Percentiles rank a stretch among this genome's conserved stretches.
phyloP scores from a whole-genome alignment of 495 filamentous ascomycete genomes.

The Entonaema liquescens region DNA sequence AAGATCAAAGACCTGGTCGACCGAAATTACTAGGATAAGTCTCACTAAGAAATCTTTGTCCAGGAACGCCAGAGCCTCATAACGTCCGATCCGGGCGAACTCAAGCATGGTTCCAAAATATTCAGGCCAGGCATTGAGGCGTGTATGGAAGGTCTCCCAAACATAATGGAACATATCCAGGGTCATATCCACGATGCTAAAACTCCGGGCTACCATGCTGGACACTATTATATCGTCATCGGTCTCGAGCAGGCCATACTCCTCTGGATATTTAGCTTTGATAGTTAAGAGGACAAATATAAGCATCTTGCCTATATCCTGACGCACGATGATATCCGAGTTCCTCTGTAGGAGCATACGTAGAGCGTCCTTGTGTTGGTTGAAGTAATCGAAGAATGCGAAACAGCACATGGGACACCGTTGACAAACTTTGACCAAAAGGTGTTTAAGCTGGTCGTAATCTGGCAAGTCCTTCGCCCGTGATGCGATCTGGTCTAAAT shows the following conservation, averaged over 20 bases:
- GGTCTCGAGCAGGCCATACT: constrained; percentile 52
- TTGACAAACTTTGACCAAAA: constrained; percentile 63
- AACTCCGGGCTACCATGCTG: background rate
- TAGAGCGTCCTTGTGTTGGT: constrained; percentile 62
- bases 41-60: constrained; percentile 63
- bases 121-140: constrained; percentile 77
- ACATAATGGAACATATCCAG: constrained; percentile 61
- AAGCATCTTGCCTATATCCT: constrained; percentile 64
- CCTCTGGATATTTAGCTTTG: constrained; percentile 51
- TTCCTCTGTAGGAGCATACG: constrained; percentile 74
- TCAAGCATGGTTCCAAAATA: constrained; percentile 74
- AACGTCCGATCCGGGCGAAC: constrained; percentile 65
- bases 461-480: constrained; percentile 74
- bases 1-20: constrained; percentile 61
- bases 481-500: constrained; percentile 81
- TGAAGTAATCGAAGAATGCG: constrained; percentile 71
- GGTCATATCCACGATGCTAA: constrained; percentile 24
- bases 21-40: constrained; percentile 68
- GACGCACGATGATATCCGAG: constrained; percentile 67
- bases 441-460: constrained; percentile 64
- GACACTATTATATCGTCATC: constrained; percentile 35
- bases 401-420: constrained; percentile 65
- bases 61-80: constrained; percentile 64
- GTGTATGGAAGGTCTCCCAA: constrained; percentile 62
- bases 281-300: constrained; percentile 62